Conservation (phyloP, 768 basidiomycete species). For the Lentinula sp. region DNA sequence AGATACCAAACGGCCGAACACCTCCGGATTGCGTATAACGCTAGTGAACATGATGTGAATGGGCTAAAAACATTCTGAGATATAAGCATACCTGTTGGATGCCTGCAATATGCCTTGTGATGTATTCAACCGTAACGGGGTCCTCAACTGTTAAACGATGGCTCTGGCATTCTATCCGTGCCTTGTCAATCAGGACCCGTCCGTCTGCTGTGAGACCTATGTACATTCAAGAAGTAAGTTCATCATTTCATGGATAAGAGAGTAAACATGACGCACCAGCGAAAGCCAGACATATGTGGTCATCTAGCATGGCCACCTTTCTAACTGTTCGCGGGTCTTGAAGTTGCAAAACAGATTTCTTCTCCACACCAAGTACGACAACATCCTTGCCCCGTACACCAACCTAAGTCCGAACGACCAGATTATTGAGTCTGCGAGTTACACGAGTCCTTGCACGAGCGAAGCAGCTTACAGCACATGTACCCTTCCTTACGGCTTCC, state of each 20-base stretch:
- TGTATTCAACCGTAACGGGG: slow-evolving; percentile 97
- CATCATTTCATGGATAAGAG: neutral
- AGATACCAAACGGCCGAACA: slow-evolving; percentile 96
- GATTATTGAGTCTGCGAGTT: neutral
- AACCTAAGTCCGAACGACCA: slow-evolving; percentile 45
- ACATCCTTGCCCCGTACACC: slow-evolving; percentile 93
- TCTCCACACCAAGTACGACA: slow-evolving; percentile 96
- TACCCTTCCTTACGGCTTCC: slow-evolving; percentile 97
- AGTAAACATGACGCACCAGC: slow-evolving; percentile 57
- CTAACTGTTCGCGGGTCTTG: slow-evolving; percentile 97
- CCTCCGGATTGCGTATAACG: slow-evolving; percentile 98
- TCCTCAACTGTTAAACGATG: slow-evolving; percentile 97
- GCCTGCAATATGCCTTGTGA: slow-evolving; percentile 96
- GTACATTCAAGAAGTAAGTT: neutral
- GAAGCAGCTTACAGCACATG: slow-evolving; percentile 72
- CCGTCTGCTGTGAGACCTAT: slow-evolving; percentile 96
- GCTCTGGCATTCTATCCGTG: slow-evolving; percentile 94
- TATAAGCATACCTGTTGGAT: slow-evolving; percentile 79
- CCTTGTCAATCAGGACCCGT: slow-evolving; percentile 95
- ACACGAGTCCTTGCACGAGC: neutral
- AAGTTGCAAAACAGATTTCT: slow-evolving; percentile 95
- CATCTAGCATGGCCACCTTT: slow-evolving; percentile 98
- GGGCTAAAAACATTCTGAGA: neutral
- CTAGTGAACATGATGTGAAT: slow-evolving; percentile 29
- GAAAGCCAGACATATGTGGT: slow-evolving; percentile 95